Base-by-base conservation (phyloP, 768 basidiomycete genomes). In the Serpula lacrymans region DNA sequence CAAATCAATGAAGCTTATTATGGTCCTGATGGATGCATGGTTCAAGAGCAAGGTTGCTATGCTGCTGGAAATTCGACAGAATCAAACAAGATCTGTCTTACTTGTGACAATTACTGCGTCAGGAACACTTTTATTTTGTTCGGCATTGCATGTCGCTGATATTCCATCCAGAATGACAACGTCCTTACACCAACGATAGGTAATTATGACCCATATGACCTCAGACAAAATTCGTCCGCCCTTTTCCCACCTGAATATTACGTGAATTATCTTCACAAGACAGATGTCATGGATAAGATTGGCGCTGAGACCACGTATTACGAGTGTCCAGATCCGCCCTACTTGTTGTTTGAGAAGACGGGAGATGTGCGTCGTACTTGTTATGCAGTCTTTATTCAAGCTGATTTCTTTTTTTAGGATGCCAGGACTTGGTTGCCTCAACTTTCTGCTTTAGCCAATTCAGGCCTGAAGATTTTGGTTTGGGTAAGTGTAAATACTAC, bases 211-310 rank as follows among this genome's bases (percentile, higher is more conserved):
- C 47, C 67, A 0, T 57, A 82, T 43, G 82, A 84, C 50, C 59
- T 84, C 30, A 64, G 78, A 16, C 80, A 82, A 57, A 78, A 72
- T 28, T 50, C 70, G 1, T 67, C 74, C 0, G 67, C 71, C 2
- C 40, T 60, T 6, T 82, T 82, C 57, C 80, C 82, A 5, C 74
- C 80, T 0, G 69, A 77, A 32, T 78, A 68, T 43, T 82, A 81
- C 41, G 45, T 75, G 30, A 58, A 62, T 9, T 80, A 74, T 46
- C 59, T 82, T 14, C 48, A 42, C 1, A 52, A 55, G n/a, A 27
- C 65, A 0, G 46, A 55, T 3, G 63, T 77, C 11, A 47, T 63
- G 54, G 53, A 50, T 14, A 55, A 50, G 39, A 83, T 84, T 29
- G 82, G 82, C 5, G 81, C 81, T 0, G 62, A 76, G 43, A 49